Base-by-base conservation (phyloP, 352 stramenopile genomes). In the Globisporangium nagaii region DNA sequence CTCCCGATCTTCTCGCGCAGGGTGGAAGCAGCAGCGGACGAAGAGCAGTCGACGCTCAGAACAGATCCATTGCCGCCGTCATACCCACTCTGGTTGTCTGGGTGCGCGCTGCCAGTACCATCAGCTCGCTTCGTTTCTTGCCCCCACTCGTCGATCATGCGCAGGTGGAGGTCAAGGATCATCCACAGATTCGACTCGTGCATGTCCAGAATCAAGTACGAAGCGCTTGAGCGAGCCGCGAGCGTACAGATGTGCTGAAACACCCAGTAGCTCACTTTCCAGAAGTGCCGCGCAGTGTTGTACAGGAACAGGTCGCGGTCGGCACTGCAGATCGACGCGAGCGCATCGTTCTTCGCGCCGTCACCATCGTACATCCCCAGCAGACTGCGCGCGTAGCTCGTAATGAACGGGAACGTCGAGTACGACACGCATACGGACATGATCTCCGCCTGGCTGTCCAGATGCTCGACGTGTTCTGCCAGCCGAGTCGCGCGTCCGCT, bases 341-440 rank as follows among this genome's bases (percentile, higher is more conserved):
- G 67, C 1, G 60, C 65, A 22, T 77, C 65, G 53, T 89, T 86
- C 37, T 83, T 87, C 8, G 70, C 73, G 40, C 79, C 66, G 24
- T 89, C 72, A 6, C 71, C 76, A 40, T 89, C 79, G 61, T 88
- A 87, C 50, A 89, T 66, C 2, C 76, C 75, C 2, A 92, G 67
- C 20, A 88, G 68, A 60, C 77, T 87, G 17, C 82, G 75, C 19
- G 82, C 82, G 56, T 90, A 92, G 71, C 79, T 92, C 24, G 82
- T 86, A 36, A 92, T 92, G 56, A 92, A 90, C 39, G 82, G 82
- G 44, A 92, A 92, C 6, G 82, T 92, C 50, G 82, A 90, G 58
- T 88, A 92, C 6, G 77, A 87, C 3, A 89, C 70, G 45, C 77
- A 90, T 2, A 92, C 77, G 1, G 71, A 70, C 73, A 89, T 84